Evolutionary conservation across 225 moss, liverwort and hornwort species (phyloP).

Genomic region (Ulota crispa): DNA sequence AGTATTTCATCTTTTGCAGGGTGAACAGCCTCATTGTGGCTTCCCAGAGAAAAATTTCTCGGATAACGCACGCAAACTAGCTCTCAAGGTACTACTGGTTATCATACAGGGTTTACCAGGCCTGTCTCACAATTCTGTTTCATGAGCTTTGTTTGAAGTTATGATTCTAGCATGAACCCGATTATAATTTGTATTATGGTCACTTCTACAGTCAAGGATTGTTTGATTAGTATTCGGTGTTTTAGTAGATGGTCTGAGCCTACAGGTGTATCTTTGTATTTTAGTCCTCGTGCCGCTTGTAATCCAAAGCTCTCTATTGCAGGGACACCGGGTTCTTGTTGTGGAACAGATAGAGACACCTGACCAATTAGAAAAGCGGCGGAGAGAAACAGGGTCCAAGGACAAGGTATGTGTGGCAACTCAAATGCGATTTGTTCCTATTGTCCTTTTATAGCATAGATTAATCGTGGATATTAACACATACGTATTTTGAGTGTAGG

Average conservation of each 20-base stretch:
- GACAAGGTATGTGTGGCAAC: slow-evolving; percentile 67
- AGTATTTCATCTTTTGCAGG: slow-evolving; percentile 47
- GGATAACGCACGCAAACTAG: slow-evolving; percentile 77
- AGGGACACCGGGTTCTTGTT: slow-evolving; percentile 95
- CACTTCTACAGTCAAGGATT: background rate
- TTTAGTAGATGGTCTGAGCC: background rate
- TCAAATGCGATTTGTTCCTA: background rate
- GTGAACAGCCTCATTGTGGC: slow-evolving; percentile 95
- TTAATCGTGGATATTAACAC: slow-evolving; percentile 3
- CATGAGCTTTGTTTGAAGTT: slow-evolving; percentile 4
- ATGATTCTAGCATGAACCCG: slow-evolving; percentile 4
- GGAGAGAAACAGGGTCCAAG: slow-evolving; percentile 76
- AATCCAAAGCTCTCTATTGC: slow-evolving; percentile 3
- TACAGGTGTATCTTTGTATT: background rate
- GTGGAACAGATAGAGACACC: slow-evolving; percentile 99
- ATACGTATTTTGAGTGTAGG: slow-evolving; percentile 47
- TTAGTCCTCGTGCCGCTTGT: background rate
- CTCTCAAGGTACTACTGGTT: slow-evolving; percentile 75
- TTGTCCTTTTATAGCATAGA: background rate
- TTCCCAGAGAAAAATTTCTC: slow-evolving; percentile 93
- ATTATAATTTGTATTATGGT: background rate
- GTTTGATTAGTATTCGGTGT: background rate
- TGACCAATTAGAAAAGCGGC: slow-evolving; percentile 85
- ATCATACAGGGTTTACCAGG: background rate
- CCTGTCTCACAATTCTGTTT: slow-evolving; percentile 7